Percentiles rank a stretch among this genome's conserved stretches.
Evolutionary conservation across 1,284 basidiomycete species (phyloP).

Genomic region (Leccinum fallax): DNA sequence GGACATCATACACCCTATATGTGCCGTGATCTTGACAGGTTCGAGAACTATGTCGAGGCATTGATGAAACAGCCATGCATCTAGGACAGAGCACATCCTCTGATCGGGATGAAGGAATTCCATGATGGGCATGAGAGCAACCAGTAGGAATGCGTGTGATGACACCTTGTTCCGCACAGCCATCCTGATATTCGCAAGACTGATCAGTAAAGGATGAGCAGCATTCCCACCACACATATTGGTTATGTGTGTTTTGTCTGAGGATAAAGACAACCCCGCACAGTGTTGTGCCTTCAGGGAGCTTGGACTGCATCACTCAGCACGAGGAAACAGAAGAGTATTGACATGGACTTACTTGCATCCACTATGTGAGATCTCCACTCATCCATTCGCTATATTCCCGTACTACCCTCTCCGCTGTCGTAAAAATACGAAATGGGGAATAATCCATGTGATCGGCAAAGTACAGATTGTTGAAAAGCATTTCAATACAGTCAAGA

Average conservation of each 20-base stretch:
- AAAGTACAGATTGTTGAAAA: no score
- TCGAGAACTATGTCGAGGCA: background rate
- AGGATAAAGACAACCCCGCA: slow-evolving; percentile 25
- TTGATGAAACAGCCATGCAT: background rate
- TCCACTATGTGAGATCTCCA: no score
- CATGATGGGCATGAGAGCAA: background rate
- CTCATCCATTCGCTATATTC: no score
- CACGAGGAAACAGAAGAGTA: no score
- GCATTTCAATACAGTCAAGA: no score
- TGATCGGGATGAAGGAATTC: background rate
- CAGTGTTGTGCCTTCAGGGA: background rate
- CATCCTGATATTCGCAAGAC: slow-evolving; percentile 37
- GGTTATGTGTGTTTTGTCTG: slow-evolving; percentile 9
- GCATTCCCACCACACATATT: slow-evolving; percentile 6
- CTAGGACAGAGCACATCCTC: background rate
- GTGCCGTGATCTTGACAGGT: background rate
- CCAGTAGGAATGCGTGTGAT: slow-evolving; percentile 21
- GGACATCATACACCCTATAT: background rate
- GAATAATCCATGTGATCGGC: no score
- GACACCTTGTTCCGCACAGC: slow-evolving; percentile 32
- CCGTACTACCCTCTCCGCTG: no score
- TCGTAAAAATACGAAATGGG: no score
- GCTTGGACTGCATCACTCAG: no score
- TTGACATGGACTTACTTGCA: no score
- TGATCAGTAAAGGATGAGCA: slow-evolving; percentile 38